These are phyloP conservation scores for Zea mays DNA, from an alignment of 176 grass and related monocot genomes.

Conservation along the genomic window DNA sequence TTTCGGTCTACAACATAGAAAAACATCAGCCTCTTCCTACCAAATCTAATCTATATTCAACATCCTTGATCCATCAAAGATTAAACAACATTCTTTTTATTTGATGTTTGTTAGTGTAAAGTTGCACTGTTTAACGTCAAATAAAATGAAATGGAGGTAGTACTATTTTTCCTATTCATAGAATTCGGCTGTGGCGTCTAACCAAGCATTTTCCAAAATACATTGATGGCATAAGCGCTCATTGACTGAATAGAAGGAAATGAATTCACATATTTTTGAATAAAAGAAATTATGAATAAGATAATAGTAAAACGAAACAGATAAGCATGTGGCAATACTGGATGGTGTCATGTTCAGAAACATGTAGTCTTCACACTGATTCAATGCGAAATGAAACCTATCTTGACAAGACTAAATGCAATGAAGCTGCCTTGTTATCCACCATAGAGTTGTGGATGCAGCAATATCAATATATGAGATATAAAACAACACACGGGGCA, in stretches of 20 bases:
- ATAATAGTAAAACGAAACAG: not conserved
- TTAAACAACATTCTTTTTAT: too few species aligned
- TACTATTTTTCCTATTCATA: not conserved
- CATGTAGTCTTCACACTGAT: not conserved
- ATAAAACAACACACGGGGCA: not conserved
- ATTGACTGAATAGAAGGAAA: conserved; percentile 21
- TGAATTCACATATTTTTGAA: not conserved
- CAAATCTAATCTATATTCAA: not conserved
- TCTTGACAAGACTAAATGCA: not conserved
- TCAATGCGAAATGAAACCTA: not conserved
- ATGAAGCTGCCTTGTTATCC: not conserved
- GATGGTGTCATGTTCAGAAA: not conserved
- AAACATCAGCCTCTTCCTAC: not conserved
- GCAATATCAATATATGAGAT: not conserved
- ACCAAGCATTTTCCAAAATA: conserved; percentile 1
- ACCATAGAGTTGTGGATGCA: not conserved
- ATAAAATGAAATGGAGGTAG: too few species aligned
- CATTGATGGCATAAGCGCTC: not conserved
- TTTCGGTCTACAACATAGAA: too few species aligned
- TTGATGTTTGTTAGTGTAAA: too few species aligned
- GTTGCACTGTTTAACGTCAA: too few species aligned
- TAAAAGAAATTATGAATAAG: not conserved
- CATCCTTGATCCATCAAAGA: conserved; percentile 17
- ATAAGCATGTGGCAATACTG: not conserved
- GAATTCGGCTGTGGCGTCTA: not conserved